Conservation (phyloP, 495 filamentous ascomycete species). For the Penicillium silybi region DNA sequence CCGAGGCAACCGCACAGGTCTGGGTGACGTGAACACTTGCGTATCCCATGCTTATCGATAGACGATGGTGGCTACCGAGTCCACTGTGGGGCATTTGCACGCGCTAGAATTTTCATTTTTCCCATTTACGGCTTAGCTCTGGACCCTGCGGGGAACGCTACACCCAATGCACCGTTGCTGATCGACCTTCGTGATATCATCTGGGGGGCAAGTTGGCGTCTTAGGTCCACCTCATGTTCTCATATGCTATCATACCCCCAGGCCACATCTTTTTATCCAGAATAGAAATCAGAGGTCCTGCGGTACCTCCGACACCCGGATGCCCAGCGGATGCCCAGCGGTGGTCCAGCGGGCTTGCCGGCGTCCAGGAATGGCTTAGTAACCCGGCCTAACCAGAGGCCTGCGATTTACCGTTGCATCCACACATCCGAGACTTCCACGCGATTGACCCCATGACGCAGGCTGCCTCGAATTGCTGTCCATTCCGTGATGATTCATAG, state of each 20-base stretch:
- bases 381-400: too few relatives aligned
- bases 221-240: background rate
- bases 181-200: slow-evolving; percentile 15
- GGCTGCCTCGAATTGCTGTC: background rate
- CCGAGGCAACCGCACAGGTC: background rate
- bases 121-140: slow-evolving; percentile 9
- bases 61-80: background rate
- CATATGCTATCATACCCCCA: background rate
- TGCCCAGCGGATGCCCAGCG: too few relatives aligned
- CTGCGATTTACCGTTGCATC: slow-evolving; percentile 9
- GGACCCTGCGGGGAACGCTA: background rate
- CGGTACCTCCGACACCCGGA: background rate
- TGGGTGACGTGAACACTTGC: slow-evolving; percentile 39
- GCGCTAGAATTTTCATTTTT: slow-evolving; percentile 2
- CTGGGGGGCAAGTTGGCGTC: slow-evolving; percentile 1
- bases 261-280: background rate
- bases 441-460: slow-evolving; percentile 2
- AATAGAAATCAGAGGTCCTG: background rate
- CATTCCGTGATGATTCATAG: slow-evolving; percentile 5
- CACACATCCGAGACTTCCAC: slow-evolving; percentile 2
- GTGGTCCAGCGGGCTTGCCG: too few relatives aligned
- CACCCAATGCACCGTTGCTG: background rate
- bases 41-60: slow-evolving; percentile 15
- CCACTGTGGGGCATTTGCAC: background rate
- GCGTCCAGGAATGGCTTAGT: too few relatives aligned